A percentile compares a stretch with the other conserved stretches of the same genome.
These are phyloP conservation scores for Eimeria mitis DNA, from an alignment of 169 alveolate genomes.

Conservation along the genomic window DNA sequence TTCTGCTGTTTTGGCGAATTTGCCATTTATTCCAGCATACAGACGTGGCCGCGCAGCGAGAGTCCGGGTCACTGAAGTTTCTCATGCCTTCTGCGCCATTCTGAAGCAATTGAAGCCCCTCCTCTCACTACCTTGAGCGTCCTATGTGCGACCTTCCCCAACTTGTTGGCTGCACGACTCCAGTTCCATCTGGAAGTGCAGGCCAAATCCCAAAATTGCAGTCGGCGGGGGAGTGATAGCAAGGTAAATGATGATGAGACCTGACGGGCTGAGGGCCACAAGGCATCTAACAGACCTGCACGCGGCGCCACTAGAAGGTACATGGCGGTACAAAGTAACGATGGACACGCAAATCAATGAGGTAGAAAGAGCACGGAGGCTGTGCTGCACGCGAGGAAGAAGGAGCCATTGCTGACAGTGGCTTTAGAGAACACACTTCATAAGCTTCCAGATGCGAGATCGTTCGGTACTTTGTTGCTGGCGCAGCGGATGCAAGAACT, in stretches of 20 bases:
- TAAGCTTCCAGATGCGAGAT: background rate
- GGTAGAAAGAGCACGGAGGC: background rate
- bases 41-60: background rate
- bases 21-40: background rate
- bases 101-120: background rate
- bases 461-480: background rate
- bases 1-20: background rate
- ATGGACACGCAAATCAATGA: background rate
- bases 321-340: background rate
- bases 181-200: background rate
- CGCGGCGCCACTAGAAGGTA: background rate
- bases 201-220: background rate
- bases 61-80: background rate
- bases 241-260: background rate
- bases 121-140: background rate
- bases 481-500: background rate
- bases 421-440: background rate
- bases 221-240: background rate
- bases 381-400: background rate
- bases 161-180: no score
- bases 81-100: background rate
- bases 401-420: background rate
- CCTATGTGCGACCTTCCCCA: background rate
- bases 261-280: background rate
- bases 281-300: background rate